Conservation (phyloP, 305 asterid species). For the Fraxinus sp. region DNA sequence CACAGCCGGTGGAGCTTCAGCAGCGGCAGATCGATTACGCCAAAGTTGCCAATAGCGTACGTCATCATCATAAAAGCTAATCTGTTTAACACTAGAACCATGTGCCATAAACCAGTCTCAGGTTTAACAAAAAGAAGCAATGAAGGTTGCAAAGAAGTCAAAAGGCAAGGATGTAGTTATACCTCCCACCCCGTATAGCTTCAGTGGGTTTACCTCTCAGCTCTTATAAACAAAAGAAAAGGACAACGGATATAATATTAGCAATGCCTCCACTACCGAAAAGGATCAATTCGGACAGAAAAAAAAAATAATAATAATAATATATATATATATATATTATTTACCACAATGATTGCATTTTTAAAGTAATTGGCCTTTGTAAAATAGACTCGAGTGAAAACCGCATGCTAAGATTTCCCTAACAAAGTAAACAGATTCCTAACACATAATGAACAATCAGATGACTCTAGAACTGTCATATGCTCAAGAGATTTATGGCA, state of each 20-base stretch:
- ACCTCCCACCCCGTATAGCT: conserved; percentile 99
- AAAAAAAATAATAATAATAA: not conserved
- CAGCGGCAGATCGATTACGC: conserved; percentile 88
- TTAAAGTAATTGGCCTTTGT: not conserved
- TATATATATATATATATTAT: not conserved
- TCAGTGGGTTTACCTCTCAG: conserved; percentile 91
- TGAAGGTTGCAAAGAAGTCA: not conserved
- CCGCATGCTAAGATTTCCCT: not conserved
- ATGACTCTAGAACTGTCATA: conserved; percentile 9
- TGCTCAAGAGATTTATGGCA: not conserved
- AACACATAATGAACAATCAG: not conserved
- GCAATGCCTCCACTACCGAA: conserved; percentile 1
- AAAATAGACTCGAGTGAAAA: not conserved
- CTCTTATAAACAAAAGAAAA: conserved; percentile 41
- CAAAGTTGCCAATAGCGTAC: conserved; percentile 95
- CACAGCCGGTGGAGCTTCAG: conserved; percentile 90
- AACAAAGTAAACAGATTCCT: conserved; percentile 6
- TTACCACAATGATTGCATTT: not conserved
- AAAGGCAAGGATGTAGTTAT: conserved; percentile 26
- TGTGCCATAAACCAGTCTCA: conserved; percentile 42
- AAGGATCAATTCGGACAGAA: not conserved
- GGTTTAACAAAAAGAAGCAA: conserved; percentile 19
- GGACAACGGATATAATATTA: conserved; percentile 8
- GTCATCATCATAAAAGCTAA: conserved; percentile 95
- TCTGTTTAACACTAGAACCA: conserved; percentile 93